Percentiles rank a stretch among this genome's conserved stretches.
phyloP scores from a whole-genome alignment of 495 filamentous ascomycete genomes.

The Penicillium bovifimosum region DNA sequence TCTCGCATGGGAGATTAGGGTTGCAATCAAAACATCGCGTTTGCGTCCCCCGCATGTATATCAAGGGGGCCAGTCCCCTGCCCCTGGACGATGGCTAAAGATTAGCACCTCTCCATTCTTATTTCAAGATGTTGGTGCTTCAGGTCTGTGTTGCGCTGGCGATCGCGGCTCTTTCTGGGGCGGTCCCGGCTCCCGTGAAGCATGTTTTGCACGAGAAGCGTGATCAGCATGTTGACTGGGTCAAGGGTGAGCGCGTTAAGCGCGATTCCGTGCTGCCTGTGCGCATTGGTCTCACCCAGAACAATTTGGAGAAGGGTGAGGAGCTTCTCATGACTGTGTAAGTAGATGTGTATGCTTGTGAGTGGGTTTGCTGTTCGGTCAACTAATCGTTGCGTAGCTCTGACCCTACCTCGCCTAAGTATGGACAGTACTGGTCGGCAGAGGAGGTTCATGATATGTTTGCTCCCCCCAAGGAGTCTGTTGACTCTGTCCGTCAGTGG shows the following conservation, averaged over 20 bases:
- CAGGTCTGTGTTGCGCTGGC: slow-evolving; percentile 22
- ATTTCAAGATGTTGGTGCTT: slow-evolving; percentile 18
- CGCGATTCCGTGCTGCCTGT: slow-evolving; percentile 23
- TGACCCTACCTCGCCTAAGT: slow-evolving; percentile 52
- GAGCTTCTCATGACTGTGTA: slow-evolving; percentile 27
- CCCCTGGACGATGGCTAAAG: not conserved
- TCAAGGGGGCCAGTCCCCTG: not conserved
- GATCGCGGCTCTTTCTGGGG: slow-evolving; percentile 23
- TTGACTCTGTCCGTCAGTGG: slow-evolving; percentile 41
- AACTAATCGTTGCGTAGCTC: slow-evolving; percentile 46
- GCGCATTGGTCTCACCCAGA: slow-evolving; percentile 28
- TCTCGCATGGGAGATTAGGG: not conserved
- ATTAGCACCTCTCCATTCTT: not conserved
- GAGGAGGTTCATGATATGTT: slow-evolving; percentile 53
- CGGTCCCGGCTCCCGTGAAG: slow-evolving; percentile 30
- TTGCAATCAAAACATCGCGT: slow-evolving; percentile 1
- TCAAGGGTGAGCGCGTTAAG: slow-evolving; percentile 28
- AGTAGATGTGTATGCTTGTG: not conserved
- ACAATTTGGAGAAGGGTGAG: slow-evolving; percentile 26
- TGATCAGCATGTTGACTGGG: slow-evolving; percentile 24
- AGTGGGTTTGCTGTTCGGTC: slow-evolving; percentile 12
- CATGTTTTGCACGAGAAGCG: slow-evolving; percentile 42
- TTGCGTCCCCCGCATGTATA: not conserved
- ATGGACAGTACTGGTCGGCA: slow-evolving; percentile 57
- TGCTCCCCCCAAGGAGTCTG: slow-evolving; percentile 44